Evolutionary conservation across 2,329 filamentous ascomycete species (phyloP).

Genomic region (Colletotrichum shisoi): DNA sequence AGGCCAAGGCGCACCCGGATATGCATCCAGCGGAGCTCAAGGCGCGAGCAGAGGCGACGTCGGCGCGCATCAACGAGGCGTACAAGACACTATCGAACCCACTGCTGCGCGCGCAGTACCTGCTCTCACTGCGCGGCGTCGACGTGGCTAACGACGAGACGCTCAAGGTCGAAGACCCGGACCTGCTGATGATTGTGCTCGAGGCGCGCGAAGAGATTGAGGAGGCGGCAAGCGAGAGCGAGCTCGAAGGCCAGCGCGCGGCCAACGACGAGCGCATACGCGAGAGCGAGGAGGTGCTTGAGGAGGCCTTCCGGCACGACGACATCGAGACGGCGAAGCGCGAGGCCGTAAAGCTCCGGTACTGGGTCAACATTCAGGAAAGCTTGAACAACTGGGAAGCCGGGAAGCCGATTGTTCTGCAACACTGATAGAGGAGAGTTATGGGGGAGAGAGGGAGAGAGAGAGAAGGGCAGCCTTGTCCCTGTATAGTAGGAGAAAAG

Average conservation of each 20-base stretch:
- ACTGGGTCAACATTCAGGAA: slow-evolving; percentile 89
- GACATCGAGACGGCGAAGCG: slow-evolving; percentile 71
- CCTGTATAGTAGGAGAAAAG: neutral
- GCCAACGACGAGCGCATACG: slow-evolving; percentile 74
- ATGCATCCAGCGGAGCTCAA: slow-evolving; percentile 64
- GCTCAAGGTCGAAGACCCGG: slow-evolving; percentile 70
- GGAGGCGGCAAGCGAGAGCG: slow-evolving; percentile 71
- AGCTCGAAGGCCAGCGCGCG: slow-evolving; percentile 64
- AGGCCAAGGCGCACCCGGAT: slow-evolving; percentile 80
- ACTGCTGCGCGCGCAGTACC: slow-evolving; percentile 84
- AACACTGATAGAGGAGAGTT: slow-evolving; percentile 51
- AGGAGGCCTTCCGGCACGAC: slow-evolving; percentile 69
- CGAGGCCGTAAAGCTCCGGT: slow-evolving; percentile 81
- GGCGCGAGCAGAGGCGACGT: slow-evolving; percentile 75
- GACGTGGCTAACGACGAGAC: slow-evolving; percentile 83
- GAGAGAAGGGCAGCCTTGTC: neutral
- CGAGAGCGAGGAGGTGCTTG: slow-evolving; percentile 69
- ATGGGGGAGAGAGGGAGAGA: neutral
- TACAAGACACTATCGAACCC: slow-evolving; percentile 85
- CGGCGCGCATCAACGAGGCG: slow-evolving; percentile 86
- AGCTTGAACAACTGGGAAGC: slow-evolving; percentile 84
- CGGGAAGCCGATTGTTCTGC: slow-evolving; percentile 67
- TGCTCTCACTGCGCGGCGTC: slow-evolving; percentile 76
- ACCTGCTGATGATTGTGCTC: slow-evolving; percentile 79
- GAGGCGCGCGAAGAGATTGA: slow-evolving; percentile 81